phyloP scores from a whole-genome alignment of 306 rosid genomes.

The Dicorynia guianensis region DNA sequence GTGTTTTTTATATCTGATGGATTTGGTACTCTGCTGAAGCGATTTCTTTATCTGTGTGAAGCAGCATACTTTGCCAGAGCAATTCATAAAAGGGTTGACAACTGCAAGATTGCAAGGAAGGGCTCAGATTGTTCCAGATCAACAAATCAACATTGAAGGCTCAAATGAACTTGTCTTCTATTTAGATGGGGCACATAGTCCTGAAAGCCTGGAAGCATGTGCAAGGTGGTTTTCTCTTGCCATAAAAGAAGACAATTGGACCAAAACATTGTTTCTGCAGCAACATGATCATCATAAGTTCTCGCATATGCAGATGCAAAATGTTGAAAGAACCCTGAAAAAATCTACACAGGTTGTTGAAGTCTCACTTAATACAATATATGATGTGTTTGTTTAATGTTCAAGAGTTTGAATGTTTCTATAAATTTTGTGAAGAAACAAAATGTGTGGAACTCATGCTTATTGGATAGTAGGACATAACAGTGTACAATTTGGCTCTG shows the following conservation, averaged over 20 bases:
- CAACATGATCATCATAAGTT: conserved; percentile 47
- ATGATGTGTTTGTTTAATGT: too few relatives aligned
- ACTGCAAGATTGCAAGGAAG: conserved; percentile 91
- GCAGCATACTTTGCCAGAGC: conserved; percentile 76
- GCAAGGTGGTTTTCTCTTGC: conserved; percentile 87
- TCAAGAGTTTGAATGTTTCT: too few relatives aligned
- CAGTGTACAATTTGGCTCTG: too few relatives aligned
- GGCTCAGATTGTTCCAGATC: conserved; percentile 87
- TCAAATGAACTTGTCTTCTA: conserved; percentile 74
- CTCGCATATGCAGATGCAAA: conserved; percentile 49
- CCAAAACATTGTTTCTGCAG: conserved; percentile 46
- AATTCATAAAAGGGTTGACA: conserved; percentile 78
- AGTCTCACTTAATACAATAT: too few relatives aligned
- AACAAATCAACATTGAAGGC: conserved; percentile 47
- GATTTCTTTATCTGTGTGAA: conserved; percentile 46
- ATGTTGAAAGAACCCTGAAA: conserved; percentile 49
- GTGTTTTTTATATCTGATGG: background rate
- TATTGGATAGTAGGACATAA: too few relatives aligned
- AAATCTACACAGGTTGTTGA: conserved; percentile 51
- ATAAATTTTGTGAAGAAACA: too few relatives aligned
- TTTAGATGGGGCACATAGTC: conserved; percentile 98
- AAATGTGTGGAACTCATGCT: too few relatives aligned
- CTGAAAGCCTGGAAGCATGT: conserved; percentile 92
- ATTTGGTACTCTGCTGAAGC: conserved; percentile 30
- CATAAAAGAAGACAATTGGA: conserved; percentile 56